Base-by-base conservation (phyloP, 768 basidiomycete species). In the Polyporus arcularius region DNA sequence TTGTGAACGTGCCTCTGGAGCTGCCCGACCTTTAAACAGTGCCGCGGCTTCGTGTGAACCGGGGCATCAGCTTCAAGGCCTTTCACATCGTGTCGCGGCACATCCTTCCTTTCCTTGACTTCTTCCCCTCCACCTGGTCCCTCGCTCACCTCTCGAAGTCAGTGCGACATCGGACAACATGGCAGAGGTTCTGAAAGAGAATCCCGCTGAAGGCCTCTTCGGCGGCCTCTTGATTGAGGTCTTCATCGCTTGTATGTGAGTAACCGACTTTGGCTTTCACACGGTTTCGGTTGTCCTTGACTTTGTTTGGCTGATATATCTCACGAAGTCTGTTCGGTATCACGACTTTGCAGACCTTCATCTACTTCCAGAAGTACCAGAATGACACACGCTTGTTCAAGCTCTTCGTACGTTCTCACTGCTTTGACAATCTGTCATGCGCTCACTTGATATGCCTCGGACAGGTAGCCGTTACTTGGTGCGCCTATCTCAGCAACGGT, bases 171-270 rank as follows among this genome's bases (percentile, higher is more conserved):
- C 10, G 32, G 32, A 10, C 32, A 10, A 35, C 4, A 45, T n/a
- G 16, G 53, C 53, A n/a, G n/a, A n/a, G n/a, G n/a, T n/a, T n/a
- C n/a, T n/a, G n/a, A n/a, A n/a, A 53, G 46, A 60, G 59, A 60
- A 60, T 35, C 54, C 60, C 16, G 60, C 60, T 3, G 54, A 51
- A 50, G 8, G 16, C 3, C 43, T 61, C 60, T 61, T 61, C 35
- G 60, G 60, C 12, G 60, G 60, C 26, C 55, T 61, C 49, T 46
- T 61, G 54, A 43, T 55, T 16, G 54, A 61, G 60, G 52, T 61
- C 43, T 51, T 56, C 48, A 61, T 61, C 28, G 60, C 60, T 30
- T 56, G 60, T 42, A 51, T 61, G 60, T 61, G 26, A 9, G 60
- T 61, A 48, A 11, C 9, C 12, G n/a, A 9, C 30, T 2, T 5